phyloP scores from a whole-genome alignment of 495 filamentous ascomycete genomes.

The Penicillium nucicola region DNA sequence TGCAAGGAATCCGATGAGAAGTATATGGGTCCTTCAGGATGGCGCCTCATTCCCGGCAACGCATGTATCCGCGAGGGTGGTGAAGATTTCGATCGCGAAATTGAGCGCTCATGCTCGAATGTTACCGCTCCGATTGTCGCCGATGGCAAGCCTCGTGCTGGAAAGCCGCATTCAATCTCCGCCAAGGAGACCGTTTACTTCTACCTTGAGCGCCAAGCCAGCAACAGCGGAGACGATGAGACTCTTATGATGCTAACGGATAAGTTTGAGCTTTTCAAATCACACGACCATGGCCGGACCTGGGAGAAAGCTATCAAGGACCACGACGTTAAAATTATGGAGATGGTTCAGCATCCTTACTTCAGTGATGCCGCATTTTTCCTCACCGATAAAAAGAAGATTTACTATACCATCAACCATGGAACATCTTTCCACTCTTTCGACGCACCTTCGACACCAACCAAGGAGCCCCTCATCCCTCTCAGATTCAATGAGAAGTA shows the following conservation, averaged over 20 bases:
- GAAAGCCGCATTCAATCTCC: constrained; percentile 51
- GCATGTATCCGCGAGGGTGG: constrained; percentile 63
- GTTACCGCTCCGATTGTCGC: constrained; percentile 39
- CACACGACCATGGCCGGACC: constrained; percentile 79
- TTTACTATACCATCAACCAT: constrained; percentile 76
- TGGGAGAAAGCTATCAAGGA: constrained; percentile 64
- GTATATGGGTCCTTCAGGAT: constrained; percentile 83
- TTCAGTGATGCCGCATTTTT: constrained; percentile 84
- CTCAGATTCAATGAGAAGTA: constrained; percentile 77
- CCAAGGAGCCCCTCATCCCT: constrained; percentile 43
- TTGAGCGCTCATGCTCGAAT: constrained; percentile 51
- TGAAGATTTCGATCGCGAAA: constrained; percentile 39
- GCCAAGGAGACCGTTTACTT: constrained; percentile 58
- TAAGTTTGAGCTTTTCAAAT: constrained; percentile 61
- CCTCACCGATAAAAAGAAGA: constrained; percentile 62
- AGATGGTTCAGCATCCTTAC: constrained; percentile 71
- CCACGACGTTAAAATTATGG: constrained; percentile 45
- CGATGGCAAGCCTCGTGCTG: constrained; percentile 59
- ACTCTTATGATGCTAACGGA: constrained; percentile 78
- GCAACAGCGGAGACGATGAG: constrained; percentile 64
- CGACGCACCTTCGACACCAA: constrained; percentile 48
- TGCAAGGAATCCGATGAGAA: constrained; percentile 67
- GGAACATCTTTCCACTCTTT: constrained; percentile 67
- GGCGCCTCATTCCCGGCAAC: constrained; percentile 89
- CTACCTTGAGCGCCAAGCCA: constrained; percentile 79